These are phyloP conservation scores for Aaosphaeria arxii DNA, from an alignment of 2,329 filamentous ascomycete genomes.

Conservation along the genomic window DNA sequence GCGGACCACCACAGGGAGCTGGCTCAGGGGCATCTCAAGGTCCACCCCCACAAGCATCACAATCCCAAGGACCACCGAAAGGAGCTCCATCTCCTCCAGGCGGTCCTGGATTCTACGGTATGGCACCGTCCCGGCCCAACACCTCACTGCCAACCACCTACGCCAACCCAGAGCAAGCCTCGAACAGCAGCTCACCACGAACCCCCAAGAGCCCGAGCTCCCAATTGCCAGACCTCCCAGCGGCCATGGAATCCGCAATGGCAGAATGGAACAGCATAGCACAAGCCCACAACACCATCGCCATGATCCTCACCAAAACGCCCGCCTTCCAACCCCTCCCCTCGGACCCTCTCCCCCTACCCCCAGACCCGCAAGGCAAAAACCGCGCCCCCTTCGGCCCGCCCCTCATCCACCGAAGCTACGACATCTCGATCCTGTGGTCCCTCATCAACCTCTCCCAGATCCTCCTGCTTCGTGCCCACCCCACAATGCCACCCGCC, in stretches of 20 bases:
- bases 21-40: constrained; percentile 2
- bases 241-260: constrained; percentile 66
- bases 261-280: constrained; percentile 76
- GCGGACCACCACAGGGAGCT: constrained; percentile 1
- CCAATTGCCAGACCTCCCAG: constrained; percentile 53
- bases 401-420: constrained; percentile 77
- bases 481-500: constrained; percentile 87
- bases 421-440: constrained; percentile 85
- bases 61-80: constrained; percentile 3
- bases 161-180: constrained; percentile 21
- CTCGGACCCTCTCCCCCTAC: constrained; percentile 61
- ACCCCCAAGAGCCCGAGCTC: constrained; percentile 16
- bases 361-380: constrained; percentile 27
- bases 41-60: background rate
- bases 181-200: constrained; percentile 2
- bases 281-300: constrained; percentile 66
- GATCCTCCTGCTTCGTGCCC: constrained; percentile 76
- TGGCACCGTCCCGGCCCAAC: constrained; percentile 43
- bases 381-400: constrained; percentile 72
- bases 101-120: constrained; percentile 52
- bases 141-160: constrained; percentile 45
- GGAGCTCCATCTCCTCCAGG: constrained; percentile 17
- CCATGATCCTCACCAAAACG: constrained; percentile 57
- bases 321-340: constrained; percentile 73
- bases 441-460: constrained; percentile 81